Evolutionary conservation across 768 basidiomycete species (phyloP).

Genomic region (Tricholoma saponaceum): DNA sequence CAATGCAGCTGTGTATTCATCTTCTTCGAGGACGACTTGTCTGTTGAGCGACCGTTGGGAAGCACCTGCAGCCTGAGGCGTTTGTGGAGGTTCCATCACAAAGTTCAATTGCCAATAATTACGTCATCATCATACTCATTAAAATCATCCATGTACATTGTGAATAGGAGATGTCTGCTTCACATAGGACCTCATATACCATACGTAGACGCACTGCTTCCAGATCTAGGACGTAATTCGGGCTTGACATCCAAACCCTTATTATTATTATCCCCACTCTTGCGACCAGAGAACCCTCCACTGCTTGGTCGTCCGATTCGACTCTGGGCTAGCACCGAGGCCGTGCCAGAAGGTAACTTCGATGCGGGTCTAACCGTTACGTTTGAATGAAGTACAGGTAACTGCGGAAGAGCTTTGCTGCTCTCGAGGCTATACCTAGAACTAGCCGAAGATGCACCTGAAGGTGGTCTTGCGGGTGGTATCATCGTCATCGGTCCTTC

Average conservation of each 20-base stretch:
- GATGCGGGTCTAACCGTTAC: conserved; percentile 44
- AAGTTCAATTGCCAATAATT: neutral
- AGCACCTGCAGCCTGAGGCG: conserved; percentile 6
- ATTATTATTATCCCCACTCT: conserved; percentile 27
- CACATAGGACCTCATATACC: neutral
- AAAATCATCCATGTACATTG: conserved; percentile 4
- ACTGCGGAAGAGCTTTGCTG: conserved; percentile 36
- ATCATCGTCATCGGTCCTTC: conserved; percentile 33
- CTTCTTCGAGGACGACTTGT: conserved; percentile 81
- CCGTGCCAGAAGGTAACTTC: conserved; percentile 33
- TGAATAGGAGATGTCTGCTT: no score
- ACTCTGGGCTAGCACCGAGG: conserved; percentile 41
- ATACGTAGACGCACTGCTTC: conserved; percentile 7
- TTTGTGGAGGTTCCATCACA: conserved; percentile 14
- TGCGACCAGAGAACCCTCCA: conserved; percentile 24
- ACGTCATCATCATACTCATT: neutral
- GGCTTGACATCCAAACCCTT: conserved; percentile 10
- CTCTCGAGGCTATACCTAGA: conserved; percentile 23
- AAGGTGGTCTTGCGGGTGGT: conserved; percentile 23
- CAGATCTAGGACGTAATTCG: conserved; percentile 13
- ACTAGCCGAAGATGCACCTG: conserved; percentile 26
- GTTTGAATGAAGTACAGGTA: conserved; percentile 39
- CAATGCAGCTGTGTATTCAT: conserved; percentile 89
- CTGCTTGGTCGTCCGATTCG: conserved; percentile 42
- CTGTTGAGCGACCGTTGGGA: conserved; percentile 60